phyloP scores from a whole-genome alignment of 1,284 basidiomycete species.

The Ustilago xerochloae region DNA sequence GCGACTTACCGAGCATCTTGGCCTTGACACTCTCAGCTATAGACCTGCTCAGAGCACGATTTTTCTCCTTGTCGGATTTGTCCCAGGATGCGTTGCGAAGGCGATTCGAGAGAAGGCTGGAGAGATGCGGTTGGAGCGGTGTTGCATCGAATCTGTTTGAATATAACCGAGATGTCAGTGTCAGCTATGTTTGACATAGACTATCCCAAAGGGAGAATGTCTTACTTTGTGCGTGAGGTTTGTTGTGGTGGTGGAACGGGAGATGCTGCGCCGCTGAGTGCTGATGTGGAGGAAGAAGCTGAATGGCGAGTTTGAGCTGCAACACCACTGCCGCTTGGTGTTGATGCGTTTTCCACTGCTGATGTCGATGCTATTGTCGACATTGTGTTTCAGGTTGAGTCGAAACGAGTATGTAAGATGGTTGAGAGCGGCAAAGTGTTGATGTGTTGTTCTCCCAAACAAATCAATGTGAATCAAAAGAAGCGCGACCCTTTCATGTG shows the following conservation, averaged over 20 bases:
- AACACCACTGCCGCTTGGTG: not conserved
- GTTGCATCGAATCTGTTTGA: constrained; percentile 45
- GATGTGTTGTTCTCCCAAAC: constrained; percentile 6
- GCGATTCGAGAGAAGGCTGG: constrained; percentile 12
- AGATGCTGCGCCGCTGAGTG: constrained; percentile 14
- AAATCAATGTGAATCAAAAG: too few relatives aligned
- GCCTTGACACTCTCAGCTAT: constrained; percentile 48
- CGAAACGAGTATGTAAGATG: not conserved
- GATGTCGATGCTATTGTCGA: constrained; percentile 7
- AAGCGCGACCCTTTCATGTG: too few relatives aligned
- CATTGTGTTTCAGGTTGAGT: not conserved
- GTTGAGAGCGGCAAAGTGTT: constrained; percentile 4
- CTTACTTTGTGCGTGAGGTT: constrained; percentile 26
- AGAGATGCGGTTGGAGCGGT: constrained; percentile 25
- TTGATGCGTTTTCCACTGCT: constrained; percentile 1
- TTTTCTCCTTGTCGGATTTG: constrained; percentile 49
- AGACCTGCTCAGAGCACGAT: constrained; percentile 32
- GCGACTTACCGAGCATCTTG: constrained; percentile 50
- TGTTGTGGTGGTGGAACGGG: constrained; percentile 5
- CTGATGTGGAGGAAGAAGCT: constrained; percentile 5
- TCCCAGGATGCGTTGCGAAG: constrained; percentile 42
- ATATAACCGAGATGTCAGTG: not conserved
- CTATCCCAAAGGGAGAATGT: too few relatives aligned
- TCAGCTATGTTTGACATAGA: too few relatives aligned
- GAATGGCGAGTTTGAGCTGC: constrained; percentile 7